phyloP scores from a whole-genome alignment of 2,329 filamentous ascomycete genomes.

The Teratosphaeria gauchensis region DNA sequence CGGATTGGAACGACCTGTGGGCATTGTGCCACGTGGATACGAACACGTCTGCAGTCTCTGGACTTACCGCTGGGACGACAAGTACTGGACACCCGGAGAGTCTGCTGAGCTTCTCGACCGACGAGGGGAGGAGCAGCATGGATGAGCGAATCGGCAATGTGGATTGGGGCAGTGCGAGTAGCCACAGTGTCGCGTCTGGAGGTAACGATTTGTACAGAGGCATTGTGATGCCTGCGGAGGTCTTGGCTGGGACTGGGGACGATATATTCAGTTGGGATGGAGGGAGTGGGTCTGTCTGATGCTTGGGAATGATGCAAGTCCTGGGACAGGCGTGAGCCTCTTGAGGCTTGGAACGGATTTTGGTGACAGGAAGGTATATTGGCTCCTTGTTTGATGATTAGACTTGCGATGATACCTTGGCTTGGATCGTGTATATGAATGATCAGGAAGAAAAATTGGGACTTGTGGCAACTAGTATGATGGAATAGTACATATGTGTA shows the following conservation, averaged over 20 bases:
- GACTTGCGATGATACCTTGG: not conserved
- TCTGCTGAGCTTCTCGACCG: not conserved
- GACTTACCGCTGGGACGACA: not conserved
- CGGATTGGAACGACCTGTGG: constrained; percentile 1
- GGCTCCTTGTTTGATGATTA: not conserved
- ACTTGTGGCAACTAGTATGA: not conserved
- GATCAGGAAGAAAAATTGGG: not conserved
- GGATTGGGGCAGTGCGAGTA: not conserved
- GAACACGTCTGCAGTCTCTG: constrained; percentile 1
- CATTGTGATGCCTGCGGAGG: constrained; percentile 18
- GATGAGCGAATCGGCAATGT: constrained; percentile 2
- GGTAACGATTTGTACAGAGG: constrained; percentile 14
- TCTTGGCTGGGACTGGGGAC: not conserved
- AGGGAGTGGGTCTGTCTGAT: not conserved
- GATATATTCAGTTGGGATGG: constrained; percentile 1
- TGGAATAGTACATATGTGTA: not conserved
- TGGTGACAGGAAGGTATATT: too few relatives aligned
- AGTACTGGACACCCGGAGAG: constrained; percentile 1
- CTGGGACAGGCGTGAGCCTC: not conserved
- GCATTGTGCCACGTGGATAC: constrained; percentile 2
- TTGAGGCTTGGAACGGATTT: not conserved
- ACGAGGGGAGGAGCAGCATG: constrained; percentile 8
- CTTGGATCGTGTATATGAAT: not conserved
- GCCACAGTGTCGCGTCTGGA: not conserved
- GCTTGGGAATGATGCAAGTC: not conserved